Evolutionary conservation across 129 eudicot species (phyloP).

Genomic region (Helianthus annuus): DNA sequence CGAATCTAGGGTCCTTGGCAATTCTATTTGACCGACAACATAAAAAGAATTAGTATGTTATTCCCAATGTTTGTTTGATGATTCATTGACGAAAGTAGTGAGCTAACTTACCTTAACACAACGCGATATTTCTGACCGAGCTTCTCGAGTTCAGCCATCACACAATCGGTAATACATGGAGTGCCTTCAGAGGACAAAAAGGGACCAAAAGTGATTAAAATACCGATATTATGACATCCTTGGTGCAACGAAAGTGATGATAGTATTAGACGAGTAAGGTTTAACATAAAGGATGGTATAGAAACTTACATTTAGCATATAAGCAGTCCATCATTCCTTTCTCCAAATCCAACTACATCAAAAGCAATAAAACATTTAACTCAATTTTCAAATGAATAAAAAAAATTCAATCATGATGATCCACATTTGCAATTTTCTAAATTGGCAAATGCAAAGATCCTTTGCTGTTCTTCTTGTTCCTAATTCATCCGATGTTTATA

Average conservation of each 20-base stretch:
- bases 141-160: slow-evolving; percentile 99
- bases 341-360: slow-evolving; percentile 92
- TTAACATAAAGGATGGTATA: neutral
- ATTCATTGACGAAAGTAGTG: neutral
- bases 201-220: neutral
- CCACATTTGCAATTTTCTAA: no score
- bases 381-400: neutral
- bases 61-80: neutral
- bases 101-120: slow-evolving; percentile 64
- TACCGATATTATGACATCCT: neutral
- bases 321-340: slow-evolving; percentile 99
- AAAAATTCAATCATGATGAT: no score
- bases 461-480: no score
- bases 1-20: slow-evolving; percentile 98
- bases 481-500: no score
- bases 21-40: slow-evolving; percentile 49
- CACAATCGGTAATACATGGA: slow-evolving; percentile 99
- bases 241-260: neutral
- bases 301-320: slow-evolving; percentile 94
- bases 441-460: no score
- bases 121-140: slow-evolving; percentile 92
- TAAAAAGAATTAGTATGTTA: neutral
- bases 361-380: neutral
- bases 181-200: slow-evolving; percentile 57
- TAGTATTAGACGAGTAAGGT: neutral